Percentiles rank a stretch among this genome's conserved stretches.
Conservation (phyloP, 176 grass and related monocot genomes). For the Bothriochloa decipiens region DNA sequence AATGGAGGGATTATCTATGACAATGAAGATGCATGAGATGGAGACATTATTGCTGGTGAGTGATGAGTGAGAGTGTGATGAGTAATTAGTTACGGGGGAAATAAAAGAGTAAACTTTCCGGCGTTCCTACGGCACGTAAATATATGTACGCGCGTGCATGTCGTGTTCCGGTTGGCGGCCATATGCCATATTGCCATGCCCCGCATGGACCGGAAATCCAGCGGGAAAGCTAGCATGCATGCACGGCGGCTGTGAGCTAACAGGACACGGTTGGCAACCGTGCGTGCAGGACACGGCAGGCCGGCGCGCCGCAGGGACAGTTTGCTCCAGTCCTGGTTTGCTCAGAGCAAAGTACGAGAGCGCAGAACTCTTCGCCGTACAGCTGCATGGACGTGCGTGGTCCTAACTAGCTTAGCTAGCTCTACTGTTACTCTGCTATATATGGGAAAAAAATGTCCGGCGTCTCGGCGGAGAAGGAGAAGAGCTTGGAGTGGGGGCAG, state of each 20-base stretch:
- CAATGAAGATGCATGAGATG: no score
- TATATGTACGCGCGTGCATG: slow-evolving; percentile 10
- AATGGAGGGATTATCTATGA: no score
- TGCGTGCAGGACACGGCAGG: background rate
- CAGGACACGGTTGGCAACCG: background rate
- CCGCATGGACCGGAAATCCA: background rate
- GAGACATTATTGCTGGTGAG: no score
- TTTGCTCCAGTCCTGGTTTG: background rate
- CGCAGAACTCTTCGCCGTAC: background rate
- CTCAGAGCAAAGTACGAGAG: background rate
- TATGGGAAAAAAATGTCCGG: no score
- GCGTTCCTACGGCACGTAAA: slow-evolving; percentile 34
- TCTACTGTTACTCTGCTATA: no score
- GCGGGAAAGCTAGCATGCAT: no score
- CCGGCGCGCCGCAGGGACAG: background rate
- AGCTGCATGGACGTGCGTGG: no score
- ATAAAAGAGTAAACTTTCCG: background rate
- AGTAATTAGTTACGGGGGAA: no score
- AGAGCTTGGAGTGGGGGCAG: no score
- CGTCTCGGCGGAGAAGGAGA: no score
- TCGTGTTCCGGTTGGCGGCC: background rate
- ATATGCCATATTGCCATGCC: background rate
- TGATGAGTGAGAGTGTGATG: no score
- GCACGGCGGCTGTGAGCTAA: no score
- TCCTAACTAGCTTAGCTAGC: background rate